These are phyloP conservation scores for Trichophyton schoenleinii DNA, from an alignment of 2,329 filamentous ascomycete species.

Conservation along the genomic window DNA sequence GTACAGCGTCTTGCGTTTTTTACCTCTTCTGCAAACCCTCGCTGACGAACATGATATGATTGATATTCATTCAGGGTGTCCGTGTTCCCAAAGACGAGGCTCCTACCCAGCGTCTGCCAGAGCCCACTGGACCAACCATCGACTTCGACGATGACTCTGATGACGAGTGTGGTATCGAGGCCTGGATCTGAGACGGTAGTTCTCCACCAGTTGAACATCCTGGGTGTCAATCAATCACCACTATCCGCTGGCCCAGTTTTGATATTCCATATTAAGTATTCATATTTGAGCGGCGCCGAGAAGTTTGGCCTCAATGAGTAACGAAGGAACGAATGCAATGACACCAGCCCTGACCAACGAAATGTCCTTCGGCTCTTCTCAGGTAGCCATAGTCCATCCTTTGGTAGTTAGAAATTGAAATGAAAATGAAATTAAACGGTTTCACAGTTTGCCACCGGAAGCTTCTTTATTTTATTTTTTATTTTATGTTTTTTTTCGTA, in stretches of 20 bases:
- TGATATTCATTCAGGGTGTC: conserved; percentile 11
- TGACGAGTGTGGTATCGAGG: conserved; percentile 14
- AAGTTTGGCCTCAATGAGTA: not conserved
- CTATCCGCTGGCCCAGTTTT: not conserved
- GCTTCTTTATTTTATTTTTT: not conserved
- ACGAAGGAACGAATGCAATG: not conserved
- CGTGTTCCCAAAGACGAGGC: conserved; percentile 15
- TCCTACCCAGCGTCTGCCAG: conserved; percentile 14
- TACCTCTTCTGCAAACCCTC: not conserved
- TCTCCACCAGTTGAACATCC: not conserved
- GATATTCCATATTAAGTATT: not conserved
- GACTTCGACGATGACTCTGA: conserved; percentile 19
- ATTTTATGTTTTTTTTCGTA: not conserved
- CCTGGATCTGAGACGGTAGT: conserved; percentile 13
- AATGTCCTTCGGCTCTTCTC: not conserved
- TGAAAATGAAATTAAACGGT: not conserved
- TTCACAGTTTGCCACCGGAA: not conserved
- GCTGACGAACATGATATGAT: not conserved
- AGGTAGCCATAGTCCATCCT: not conserved
- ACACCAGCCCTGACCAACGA: not conserved
- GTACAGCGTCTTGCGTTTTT: too few relatives aligned
- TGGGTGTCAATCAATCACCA: not conserved
- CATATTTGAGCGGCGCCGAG: not conserved
- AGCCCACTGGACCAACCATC: conserved; percentile 12
- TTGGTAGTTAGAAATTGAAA: not conserved